These are phyloP conservation scores for Pseudisothecium myosuroides DNA, from an alignment of 225 moss, liverwort and hornwort genomes.

Conservation along the genomic window DNA sequence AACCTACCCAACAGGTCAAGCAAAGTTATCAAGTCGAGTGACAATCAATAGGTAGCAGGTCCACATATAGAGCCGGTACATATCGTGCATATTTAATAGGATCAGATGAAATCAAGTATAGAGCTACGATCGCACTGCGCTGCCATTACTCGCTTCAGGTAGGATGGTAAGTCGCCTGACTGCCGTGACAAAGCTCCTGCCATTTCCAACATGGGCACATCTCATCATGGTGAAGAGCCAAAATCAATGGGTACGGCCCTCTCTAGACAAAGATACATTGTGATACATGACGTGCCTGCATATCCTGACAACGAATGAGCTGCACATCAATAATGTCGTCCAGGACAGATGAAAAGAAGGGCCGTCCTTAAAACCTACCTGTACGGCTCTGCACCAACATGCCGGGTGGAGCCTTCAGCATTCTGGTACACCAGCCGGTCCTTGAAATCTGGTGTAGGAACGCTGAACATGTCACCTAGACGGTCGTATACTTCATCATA, in stretches of 20 bases:
- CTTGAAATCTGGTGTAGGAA: constrained; percentile 48
- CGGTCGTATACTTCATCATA: constrained; percentile 82
- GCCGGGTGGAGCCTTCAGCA: constrained; percentile 44
- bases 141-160: constrained; percentile 46
- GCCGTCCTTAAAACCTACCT: constrained; percentile 20
- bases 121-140: constrained; percentile 59
- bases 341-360: neutral
- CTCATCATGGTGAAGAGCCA: neutral
- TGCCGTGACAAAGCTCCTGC: constrained; percentile 72
- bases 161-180: constrained; percentile 77
- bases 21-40: neutral
- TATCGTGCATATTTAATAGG: constrained; percentile 6
- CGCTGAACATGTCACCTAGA: constrained; percentile 81
- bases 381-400: constrained; percentile 82
- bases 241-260: neutral
- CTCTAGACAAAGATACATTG: neutral
- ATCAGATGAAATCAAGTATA: neutral
- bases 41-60: constrained; percentile 2
- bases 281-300: neutral
- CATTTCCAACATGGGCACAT: constrained; percentile 1
- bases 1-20: neutral
- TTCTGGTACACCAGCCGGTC: constrained; percentile 70
- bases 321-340: neutral
- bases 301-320: neutral
- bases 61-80: constrained; percentile 19